Conservation (phyloP, 2,329 filamentous ascomycete genomes). For the Beauveria rudraprayagi region DNA sequence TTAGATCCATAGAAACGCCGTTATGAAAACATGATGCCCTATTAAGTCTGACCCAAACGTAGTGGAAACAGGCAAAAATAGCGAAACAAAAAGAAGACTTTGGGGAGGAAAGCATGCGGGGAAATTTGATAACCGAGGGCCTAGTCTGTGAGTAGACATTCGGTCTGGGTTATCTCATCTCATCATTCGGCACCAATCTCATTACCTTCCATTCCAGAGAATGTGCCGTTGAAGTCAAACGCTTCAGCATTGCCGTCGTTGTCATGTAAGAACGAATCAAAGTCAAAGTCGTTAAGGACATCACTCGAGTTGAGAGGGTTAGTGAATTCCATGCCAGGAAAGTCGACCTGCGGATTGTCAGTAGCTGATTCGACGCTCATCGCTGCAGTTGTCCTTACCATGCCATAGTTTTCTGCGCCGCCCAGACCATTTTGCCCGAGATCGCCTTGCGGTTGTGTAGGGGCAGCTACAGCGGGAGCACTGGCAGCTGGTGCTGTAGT, state of each 20-base stretch:
- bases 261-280: conserved; percentile 59
- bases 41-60: conserved; percentile 27
- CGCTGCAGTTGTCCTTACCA: conserved; percentile 30
- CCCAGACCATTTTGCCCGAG: conserved; percentile 38
- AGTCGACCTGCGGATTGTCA: conserved; percentile 30
- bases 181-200: conserved; percentile 50
- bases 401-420: conserved; percentile 36
- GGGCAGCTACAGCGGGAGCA: conserved; percentile 29
- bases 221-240: conserved; percentile 48
- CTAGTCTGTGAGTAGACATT: not conserved
- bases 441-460: conserved; percentile 39
- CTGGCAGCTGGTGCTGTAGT: conserved; percentile 20
- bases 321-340: conserved; percentile 44
- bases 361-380: conserved; percentile 12
- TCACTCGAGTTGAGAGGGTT: conserved; percentile 46
- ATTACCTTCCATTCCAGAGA: conserved; percentile 44
- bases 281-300: conserved; percentile 58
- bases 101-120: conserved; percentile 1
- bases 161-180: conserved; percentile 15
- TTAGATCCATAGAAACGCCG: conserved; percentile 32
- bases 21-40: conserved; percentile 28
- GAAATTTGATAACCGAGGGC: conserved; percentile 5
- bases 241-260: conserved; percentile 37
- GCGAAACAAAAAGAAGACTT: not conserved
- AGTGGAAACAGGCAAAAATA: conserved; percentile 19